These are phyloP conservation scores for Collybiopsis confluens DNA, from an alignment of 768 basidiomycete genomes.

Conservation along the genomic window DNA sequence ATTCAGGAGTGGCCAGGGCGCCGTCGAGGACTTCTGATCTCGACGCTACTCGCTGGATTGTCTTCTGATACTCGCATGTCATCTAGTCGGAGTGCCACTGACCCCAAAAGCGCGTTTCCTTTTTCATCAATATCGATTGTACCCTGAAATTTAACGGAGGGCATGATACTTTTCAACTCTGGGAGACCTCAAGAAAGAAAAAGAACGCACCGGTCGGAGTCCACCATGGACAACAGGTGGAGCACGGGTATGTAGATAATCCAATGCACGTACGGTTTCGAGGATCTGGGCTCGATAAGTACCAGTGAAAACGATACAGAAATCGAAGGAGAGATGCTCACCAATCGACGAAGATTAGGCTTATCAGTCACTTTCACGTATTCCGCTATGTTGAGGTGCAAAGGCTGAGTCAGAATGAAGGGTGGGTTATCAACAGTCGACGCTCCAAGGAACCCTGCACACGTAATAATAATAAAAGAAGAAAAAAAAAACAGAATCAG, in stretches of 20 bases:
- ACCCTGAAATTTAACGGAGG: not conserved
- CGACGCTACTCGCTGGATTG: too few relatives aligned
- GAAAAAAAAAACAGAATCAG: too few relatives aligned
- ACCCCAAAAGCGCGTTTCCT: not conserved
- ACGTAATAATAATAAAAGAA: not conserved
- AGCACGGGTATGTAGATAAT: slow-evolving; percentile 7
- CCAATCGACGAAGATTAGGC: not conserved
- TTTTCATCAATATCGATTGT: not conserved
- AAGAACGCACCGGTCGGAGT: not conserved
- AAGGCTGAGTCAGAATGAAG: slow-evolving; percentile 4
- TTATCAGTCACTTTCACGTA: not conserved
- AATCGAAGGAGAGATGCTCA: not conserved
- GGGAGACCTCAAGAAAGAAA: not conserved
- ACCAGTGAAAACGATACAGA: not conserved
- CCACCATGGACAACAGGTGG: slow-evolving; percentile 2
- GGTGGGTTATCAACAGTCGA: slow-evolving; percentile 6
- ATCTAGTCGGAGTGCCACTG: not conserved
- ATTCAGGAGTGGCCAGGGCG: not conserved
- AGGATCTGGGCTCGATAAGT: not conserved
- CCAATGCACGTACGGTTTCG: not conserved
- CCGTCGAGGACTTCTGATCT: not conserved
- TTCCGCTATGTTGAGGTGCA: not conserved
- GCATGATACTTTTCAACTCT: too few relatives aligned
- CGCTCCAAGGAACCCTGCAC: slow-evolving; percentile 5
- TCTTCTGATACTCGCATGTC: not conserved